Base-by-base conservation (phyloP, 1,139 yeast genomes). In the Taphrina populina region DNA sequence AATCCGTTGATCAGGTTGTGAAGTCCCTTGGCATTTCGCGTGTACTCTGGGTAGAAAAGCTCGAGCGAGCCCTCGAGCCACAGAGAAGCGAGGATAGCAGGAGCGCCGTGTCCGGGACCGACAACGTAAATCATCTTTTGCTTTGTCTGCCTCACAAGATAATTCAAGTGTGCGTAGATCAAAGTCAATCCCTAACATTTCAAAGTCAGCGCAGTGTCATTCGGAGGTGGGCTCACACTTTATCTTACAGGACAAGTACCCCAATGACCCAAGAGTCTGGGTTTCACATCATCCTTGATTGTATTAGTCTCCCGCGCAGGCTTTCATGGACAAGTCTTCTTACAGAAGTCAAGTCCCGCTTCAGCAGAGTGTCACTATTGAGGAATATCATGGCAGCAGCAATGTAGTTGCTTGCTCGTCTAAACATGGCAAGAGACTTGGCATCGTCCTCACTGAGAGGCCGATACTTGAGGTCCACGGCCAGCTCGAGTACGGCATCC, bases 31-130 rank as follows among this genome's bases (percentile, higher is more conserved):
- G 46, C 46, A 29, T 45, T 55, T 41, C 59, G 56, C 10, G 59
- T 30, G 39, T 61, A 60, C 26, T 39, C 57, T 21, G 62, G 45
- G 51, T 53, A 46, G 52, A 59, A 57, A 34, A 57, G 43, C 17
- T 56, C 60, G 29, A 61, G 35, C 11, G 63, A 58, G 49, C 59
- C 62, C 46, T 61, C 64, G 39, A 61, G 55, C 61, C 61, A 61
- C 37, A 61, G 57, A 11, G 61, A 47, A 19, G 61, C 62, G 44
- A 61, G 60, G 41, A 61, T 54, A 27, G 63, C 64, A n/a, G 63
- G 64, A 2, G 64, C 63, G 24, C 64, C 62, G 44, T 60, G 63
- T 37, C 64, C 64, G 33, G 64, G 64, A 5, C 64, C 64, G 21
- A 56, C 59, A 51, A 61, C 63, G 39, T 47, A 60, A 56, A 61